Conservation (phyloP, 225 moss, liverwort and hornwort genomes). For the Sphagnum tenellum region DNA sequence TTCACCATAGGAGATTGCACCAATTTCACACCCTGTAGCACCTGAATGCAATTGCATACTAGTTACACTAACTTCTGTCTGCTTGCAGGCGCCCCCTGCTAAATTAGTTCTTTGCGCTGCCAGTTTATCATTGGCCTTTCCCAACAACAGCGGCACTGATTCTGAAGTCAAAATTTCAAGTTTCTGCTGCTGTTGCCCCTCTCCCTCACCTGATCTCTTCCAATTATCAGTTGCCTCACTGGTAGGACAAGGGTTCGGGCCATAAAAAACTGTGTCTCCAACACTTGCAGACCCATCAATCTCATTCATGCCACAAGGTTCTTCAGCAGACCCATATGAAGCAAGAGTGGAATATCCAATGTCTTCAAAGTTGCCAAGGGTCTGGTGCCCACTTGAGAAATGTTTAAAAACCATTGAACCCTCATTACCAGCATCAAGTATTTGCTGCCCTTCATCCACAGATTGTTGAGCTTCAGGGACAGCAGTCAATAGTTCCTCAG, state of each 20-base stretch:
- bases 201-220: slow-evolving; percentile 4
- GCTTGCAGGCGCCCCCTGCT: slow-evolving; percentile 1
- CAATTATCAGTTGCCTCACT: slow-evolving; percentile 3
- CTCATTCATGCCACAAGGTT: slow-evolving; percentile 3
- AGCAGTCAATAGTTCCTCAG: background rate
- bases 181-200: slow-evolving; percentile 5
- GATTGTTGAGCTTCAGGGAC: background rate
- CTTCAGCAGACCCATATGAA: slow-evolving; percentile 3
- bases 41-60: background rate
- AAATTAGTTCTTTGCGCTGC: background rate
- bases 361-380: background rate
- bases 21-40: background rate
- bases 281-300: slow-evolving; percentile 16
- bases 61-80: slow-evolving; percentile 1
- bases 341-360: background rate
- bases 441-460: background rate
- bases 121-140: background rate
- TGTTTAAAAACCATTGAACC: no score
- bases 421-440: background rate
- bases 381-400: background rate
- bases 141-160: no score
- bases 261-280: slow-evolving; percentile 8
- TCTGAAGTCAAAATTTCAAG: no score
- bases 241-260: slow-evolving; percentile 14
- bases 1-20: background rate